Evolutionary conservation across 164 flowering plant genomes (phyloP).

Genomic region (Liquidambar formosana): DNA sequence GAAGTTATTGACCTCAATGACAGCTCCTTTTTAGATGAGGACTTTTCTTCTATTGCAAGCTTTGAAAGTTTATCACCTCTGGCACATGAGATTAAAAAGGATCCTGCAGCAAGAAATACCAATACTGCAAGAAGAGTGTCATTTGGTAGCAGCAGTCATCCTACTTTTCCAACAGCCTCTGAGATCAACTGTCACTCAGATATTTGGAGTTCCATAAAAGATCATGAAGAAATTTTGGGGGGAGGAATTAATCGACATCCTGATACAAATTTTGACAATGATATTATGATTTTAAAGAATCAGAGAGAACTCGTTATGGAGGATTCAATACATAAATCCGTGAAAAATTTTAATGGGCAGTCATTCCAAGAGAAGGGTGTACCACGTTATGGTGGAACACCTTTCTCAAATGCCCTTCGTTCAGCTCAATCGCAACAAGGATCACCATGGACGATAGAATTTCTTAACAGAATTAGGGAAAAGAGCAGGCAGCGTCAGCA

Average conservation of each 20-base stretch:
- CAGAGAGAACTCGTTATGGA: constrained; percentile 31
- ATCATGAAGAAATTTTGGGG: constrained; percentile 20
- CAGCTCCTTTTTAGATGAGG: constrained; percentile 22
- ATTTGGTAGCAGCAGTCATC: constrained; percentile 31
- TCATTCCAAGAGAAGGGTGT: constrained; percentile 25
- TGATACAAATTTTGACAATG: constrained; percentile 21
- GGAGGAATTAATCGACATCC: constrained; percentile 16
- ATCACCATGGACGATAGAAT: constrained; percentile 89
- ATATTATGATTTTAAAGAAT: constrained; percentile 16
- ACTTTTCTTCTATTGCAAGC: constrained; percentile 26
- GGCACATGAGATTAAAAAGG: constrained; percentile 28
- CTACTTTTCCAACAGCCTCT: constrained; percentile 36
- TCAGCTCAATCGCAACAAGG: constrained; percentile 46
- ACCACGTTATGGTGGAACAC: constrained; percentile 36
- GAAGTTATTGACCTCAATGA: constrained; percentile 55
- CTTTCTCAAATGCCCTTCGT: constrained; percentile 53
- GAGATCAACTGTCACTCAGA: constrained; percentile 38
- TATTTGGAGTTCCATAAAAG: constrained; percentile 27
- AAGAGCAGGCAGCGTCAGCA: constrained; percentile 61
- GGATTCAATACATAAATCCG: constrained; percentile 21
- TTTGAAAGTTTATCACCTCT: constrained; percentile 16
- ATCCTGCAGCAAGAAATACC: constrained; percentile 24
- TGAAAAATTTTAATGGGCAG: constrained; percentile 18
- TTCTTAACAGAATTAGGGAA: constrained; percentile 79
- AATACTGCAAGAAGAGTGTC: constrained; percentile 36